phyloP scores from a whole-genome alignment of 345 rosid species.

The Citrus unshiu region DNA sequence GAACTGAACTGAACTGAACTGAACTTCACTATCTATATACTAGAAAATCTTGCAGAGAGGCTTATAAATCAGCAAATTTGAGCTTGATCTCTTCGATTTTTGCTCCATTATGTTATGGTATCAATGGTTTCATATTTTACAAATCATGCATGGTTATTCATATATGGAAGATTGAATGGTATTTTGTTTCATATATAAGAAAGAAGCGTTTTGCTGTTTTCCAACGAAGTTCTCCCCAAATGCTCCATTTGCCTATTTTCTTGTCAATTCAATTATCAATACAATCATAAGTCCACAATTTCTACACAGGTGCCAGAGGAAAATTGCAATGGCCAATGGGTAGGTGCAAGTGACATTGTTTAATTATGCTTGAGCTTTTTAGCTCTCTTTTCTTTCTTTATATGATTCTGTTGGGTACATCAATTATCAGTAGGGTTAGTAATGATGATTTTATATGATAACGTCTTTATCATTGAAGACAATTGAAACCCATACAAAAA shows the following conservation, averaged over 20 bases:
- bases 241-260: too few species aligned
- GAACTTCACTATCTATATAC: too few species aligned
- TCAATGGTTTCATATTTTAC: not conserved
- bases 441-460: too few species aligned
- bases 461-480: too few species aligned
- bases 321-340: too few species aligned
- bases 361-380: too few species aligned
- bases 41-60: too few species aligned
- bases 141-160: not conserved
- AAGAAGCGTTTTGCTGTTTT: not conserved
- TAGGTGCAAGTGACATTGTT: too few species aligned
- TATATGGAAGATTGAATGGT: not conserved
- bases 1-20: conserved; percentile 24
- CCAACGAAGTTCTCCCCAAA: not conserved
- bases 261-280: not conserved
- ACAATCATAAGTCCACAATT: not conserved
- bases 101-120: not conserved
- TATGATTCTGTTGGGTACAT: too few species aligned
- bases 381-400: too few species aligned
- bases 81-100: not conserved
- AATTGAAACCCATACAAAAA: too few species aligned
- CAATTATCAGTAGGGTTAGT: too few species aligned
- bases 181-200: not conserved
- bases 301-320: not conserved
- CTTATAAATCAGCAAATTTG: not conserved